Percentiles rank a stretch among this genome's conserved stretches.
Conservation (phyloP, 2,329 filamentous ascomycete genomes). For the Colletotrichum siamense region DNA sequence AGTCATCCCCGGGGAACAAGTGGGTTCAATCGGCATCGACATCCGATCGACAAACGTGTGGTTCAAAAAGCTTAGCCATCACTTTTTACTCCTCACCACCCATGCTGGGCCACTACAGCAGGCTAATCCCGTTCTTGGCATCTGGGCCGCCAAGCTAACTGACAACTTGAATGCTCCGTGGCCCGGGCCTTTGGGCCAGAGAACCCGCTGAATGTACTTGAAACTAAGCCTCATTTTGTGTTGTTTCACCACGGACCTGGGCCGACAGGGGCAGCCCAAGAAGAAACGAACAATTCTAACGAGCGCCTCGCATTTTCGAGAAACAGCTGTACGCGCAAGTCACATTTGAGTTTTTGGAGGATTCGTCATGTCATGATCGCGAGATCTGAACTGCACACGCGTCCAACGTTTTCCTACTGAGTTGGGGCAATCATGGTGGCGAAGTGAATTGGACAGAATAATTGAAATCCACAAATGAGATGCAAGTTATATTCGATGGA, state of each 20-base stretch:
- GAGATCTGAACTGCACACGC: not conserved
- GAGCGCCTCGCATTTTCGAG: too few species aligned
- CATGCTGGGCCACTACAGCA: not conserved
- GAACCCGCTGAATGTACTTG: not conserved
- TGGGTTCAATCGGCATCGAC: not conserved
- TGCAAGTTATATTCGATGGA: not conserved
- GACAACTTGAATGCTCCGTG: not conserved
- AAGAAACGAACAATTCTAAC: not conserved
- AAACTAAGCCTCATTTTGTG: constrained; percentile 1
- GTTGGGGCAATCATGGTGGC: not conserved
- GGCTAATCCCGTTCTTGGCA: not conserved
- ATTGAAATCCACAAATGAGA: not conserved
- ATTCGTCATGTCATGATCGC: not conserved
- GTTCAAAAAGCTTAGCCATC: not conserved
- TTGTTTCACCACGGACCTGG: not conserved
- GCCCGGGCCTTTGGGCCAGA: not conserved
- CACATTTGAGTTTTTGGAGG: not conserved
- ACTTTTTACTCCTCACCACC: not conserved
- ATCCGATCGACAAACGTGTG: not conserved
- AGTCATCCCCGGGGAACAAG: not conserved
- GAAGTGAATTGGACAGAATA: not conserved
- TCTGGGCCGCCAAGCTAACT: not conserved
- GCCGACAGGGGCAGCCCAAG: not conserved
- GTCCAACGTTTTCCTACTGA: not conserved
- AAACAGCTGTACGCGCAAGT: not conserved